A percentile compares a stretch with the other conserved stretches of the same genome.
phyloP scores from a whole-genome alignment of 2,329 filamentous ascomycete genomes.

The Neofusicoccum sp. region DNA sequence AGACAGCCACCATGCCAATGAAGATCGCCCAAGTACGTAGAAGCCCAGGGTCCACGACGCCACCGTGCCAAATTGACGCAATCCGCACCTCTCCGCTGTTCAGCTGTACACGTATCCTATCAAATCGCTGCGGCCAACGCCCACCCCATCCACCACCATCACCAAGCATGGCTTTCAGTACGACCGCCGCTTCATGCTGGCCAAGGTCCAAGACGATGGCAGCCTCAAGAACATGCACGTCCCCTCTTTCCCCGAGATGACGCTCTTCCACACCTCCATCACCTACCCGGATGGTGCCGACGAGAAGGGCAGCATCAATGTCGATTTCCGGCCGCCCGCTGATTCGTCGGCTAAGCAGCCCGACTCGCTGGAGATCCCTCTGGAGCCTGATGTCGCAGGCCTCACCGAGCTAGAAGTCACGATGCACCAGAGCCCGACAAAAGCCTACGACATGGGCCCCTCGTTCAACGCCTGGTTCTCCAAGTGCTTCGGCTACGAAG shows the following conservation, averaged over 20 bases:
- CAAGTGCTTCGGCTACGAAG: slow-evolving; percentile 46
- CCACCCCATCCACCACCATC: slow-evolving; percentile 41
- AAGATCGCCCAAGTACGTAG: slow-evolving; percentile 36
- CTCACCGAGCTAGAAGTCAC: slow-evolving; percentile 42
- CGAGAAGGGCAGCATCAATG: slow-evolving; percentile 32
- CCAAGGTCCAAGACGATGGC: slow-evolving; percentile 21
- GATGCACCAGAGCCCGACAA: slow-evolving; percentile 48
- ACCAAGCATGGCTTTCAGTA: slow-evolving; percentile 50
- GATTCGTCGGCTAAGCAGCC: slow-evolving; percentile 27
- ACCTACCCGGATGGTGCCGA: slow-evolving; percentile 31
- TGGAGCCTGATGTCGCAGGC: slow-evolving; percentile 40
- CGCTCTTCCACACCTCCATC: slow-evolving; percentile 29
- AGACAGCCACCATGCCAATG: slow-evolving; percentile 26
- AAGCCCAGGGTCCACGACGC: neutral
- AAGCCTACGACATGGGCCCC: slow-evolving; percentile 47
- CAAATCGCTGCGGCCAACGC: slow-evolving; percentile 48
- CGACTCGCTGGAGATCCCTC: slow-evolving; percentile 41
- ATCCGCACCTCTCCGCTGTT: neutral
- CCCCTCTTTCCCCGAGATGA: slow-evolving; percentile 13
- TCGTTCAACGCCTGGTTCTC: slow-evolving; percentile 49
- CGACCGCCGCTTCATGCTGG: slow-evolving; percentile 39
- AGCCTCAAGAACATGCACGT: slow-evolving; percentile 44
- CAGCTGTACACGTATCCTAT: slow-evolving; percentile 53
- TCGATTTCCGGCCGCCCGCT: slow-evolving; percentile 44
- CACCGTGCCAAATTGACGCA: slow-evolving; percentile 8